Evolutionary conservation across 2,329 filamentous ascomycete genomes (phyloP).

Genomic region (Diaporthe longicolla): DNA sequence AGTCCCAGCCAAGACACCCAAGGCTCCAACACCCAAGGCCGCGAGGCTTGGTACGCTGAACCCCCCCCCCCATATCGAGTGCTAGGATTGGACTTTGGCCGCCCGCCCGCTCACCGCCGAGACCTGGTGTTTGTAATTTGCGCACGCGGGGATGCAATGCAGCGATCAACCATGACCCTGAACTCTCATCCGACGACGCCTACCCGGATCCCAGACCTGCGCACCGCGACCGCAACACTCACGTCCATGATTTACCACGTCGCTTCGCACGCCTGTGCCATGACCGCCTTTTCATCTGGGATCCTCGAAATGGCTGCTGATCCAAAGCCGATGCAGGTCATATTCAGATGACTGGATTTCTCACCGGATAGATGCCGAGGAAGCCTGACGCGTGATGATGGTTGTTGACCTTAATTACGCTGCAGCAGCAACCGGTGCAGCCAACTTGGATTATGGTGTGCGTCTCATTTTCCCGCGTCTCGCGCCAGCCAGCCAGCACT

Average conservation of each 20-base stretch:
- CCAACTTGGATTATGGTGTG: constrained; percentile 3
- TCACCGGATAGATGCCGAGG: constrained; percentile 4
- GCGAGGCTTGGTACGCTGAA: constrained; percentile 1
- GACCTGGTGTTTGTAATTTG: constrained; percentile 27
- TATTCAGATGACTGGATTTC: constrained; percentile 11
- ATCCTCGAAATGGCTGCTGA: constrained; percentile 5
- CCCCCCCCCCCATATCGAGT: background rate
- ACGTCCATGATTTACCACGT: background rate
- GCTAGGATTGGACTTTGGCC: background rate
- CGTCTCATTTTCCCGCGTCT: constrained; percentile 22
- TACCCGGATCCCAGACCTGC: constrained; percentile 19
- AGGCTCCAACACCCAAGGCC: background rate
- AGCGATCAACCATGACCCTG: constrained; percentile 32
- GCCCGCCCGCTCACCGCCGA: constrained; percentile 25
- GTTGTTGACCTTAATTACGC: background rate
- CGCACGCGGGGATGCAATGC: constrained; percentile 12
- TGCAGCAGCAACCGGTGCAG: constrained; percentile 6
- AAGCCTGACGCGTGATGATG: background rate
- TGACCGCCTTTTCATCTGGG: constrained; percentile 21
- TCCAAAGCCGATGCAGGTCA: constrained; percentile 13
- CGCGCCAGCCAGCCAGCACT: constrained; percentile 2
- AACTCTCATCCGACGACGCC: constrained; percentile 23
- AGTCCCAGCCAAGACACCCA: constrained; percentile 23
- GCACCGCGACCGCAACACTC: constrained; percentile 18
- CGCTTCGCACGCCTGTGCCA: constrained; percentile 13